Evolutionary conservation across 257 asterid species (phyloP).

Genomic region (Oldenlandia corymbosa): DNA sequence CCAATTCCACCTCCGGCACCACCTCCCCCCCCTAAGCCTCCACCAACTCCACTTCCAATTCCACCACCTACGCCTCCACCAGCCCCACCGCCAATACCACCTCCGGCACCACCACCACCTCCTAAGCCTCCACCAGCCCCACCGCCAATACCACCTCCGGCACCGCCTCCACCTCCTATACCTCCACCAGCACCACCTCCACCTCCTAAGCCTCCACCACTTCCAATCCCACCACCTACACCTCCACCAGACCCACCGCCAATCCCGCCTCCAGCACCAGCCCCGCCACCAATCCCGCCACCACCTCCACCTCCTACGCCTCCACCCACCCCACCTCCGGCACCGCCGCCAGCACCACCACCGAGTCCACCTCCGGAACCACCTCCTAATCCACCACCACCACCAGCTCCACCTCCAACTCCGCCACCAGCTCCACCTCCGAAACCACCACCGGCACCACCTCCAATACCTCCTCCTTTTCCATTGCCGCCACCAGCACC

Average conservation of each 20-base stretch:
- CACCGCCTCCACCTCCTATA: background rate
- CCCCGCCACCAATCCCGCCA: conserved; percentile 3
- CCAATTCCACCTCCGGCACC: too few relatives aligned
- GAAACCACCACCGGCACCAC: conserved; percentile 13
- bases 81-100: conserved; percentile 7
- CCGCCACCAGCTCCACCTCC: conserved; percentile 15
- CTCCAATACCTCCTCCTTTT: conserved; percentile 19
- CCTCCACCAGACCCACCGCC: conserved; percentile 13
- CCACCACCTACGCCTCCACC: too few relatives aligned
- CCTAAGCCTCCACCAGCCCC: conserved; percentile 8
- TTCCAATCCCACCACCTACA: background rate
- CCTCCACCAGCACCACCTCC: conserved; percentile 6
- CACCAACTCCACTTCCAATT: too few relatives aligned
- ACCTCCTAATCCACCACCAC: conserved; percentile 6
- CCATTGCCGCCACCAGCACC: conserved; percentile 12
- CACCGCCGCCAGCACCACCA: conserved; percentile 7
- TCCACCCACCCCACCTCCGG: conserved; percentile 3
- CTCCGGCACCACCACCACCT: background rate
- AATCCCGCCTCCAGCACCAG: background rate
- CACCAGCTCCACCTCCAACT: conserved; percentile 19
- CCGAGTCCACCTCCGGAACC: background rate
- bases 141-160: conserved; percentile 2
- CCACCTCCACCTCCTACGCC: conserved; percentile 16
- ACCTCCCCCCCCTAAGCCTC: too few relatives aligned
- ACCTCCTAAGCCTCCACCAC: conserved; percentile 6